Conservation (phyloP, 371 early-diverging fungal genomes). For the Mucor plumbeus region DNA sequence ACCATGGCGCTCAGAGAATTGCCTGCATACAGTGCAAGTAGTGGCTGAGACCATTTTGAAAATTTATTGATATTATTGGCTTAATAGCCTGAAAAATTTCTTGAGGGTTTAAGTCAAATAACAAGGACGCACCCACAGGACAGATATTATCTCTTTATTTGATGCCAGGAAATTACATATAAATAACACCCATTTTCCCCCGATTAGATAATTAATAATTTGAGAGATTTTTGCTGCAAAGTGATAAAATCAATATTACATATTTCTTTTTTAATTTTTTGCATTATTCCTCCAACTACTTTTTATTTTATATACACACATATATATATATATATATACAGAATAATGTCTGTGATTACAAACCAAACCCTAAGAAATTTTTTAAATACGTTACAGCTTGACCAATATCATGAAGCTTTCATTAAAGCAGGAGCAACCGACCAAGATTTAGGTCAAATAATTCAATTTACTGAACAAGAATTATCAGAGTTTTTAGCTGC, state of each 20-base stretch:
- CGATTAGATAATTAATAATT: not conserved
- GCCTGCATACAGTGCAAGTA: not conserved
- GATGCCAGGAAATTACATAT: not conserved
- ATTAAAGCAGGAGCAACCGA: constrained; percentile 58
- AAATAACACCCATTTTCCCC: not conserved
- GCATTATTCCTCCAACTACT: not conserved
- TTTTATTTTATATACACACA: no score
- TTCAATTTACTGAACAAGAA: constrained; percentile 57
- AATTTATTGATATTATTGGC: not conserved
- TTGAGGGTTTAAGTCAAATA: not conserved
- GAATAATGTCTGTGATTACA: not conserved
- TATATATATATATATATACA: not conserved
- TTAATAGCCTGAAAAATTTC: not conserved
- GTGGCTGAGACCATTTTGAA: not conserved
- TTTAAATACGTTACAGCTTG: constrained; percentile 43
- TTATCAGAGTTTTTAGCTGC: constrained; percentile 48
- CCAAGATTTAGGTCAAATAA: constrained; percentile 49
- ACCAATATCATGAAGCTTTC: constrained; percentile 54
- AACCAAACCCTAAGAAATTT: constrained; percentile 38
- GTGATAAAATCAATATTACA: not conserved
- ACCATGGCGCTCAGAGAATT: no score
- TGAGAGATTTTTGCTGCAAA: constrained; percentile 20
- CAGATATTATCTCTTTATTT: not conserved
- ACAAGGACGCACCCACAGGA: constrained; percentile 10
- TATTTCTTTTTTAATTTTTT: no score